Conservation (phyloP, 1,284 basidiomycete species). For the Irpex sp. region DNA sequence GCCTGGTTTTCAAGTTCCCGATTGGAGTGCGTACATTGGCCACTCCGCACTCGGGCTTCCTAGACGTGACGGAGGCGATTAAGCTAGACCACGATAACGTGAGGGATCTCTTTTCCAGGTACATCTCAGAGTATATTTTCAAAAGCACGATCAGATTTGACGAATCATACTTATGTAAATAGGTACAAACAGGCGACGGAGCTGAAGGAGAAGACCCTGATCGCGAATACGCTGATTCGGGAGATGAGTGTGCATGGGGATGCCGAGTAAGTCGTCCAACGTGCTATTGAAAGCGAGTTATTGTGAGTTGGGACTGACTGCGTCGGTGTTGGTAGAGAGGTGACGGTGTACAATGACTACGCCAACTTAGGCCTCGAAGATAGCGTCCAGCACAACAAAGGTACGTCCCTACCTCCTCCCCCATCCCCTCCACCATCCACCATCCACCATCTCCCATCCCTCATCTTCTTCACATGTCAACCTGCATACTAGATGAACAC, state of each 20-base stretch:
- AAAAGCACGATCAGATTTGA: not conserved
- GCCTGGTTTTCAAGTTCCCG: too few relatives aligned
- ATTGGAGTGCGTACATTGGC: not conserved
- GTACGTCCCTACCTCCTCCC: constrained; percentile 1
- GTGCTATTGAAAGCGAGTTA: too few relatives aligned
- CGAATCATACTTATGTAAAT: not conserved
- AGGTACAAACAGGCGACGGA: constrained; percentile 12
- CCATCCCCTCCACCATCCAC: too few relatives aligned
- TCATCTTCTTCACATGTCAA: too few relatives aligned
- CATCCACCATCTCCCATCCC: too few relatives aligned
- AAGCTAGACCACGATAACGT: constrained; percentile 26
- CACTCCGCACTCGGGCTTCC: not conserved
- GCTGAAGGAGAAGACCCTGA: constrained; percentile 14
- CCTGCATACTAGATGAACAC: constrained; percentile 17
- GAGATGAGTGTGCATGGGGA: constrained; percentile 25
- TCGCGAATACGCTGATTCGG: constrained; percentile 23
- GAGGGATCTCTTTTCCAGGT: constrained; percentile 21
- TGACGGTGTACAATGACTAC: constrained; percentile 23
- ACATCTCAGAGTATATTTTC: not conserved
- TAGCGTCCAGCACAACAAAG: constrained; percentile 18
- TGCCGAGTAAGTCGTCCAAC: constrained; percentile 16
- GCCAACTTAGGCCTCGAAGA: constrained; percentile 14
- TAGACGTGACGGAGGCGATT: constrained; percentile 20
- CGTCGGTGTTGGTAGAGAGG: constrained; percentile 9
- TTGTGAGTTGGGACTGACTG: too few relatives aligned